phyloP scores from a whole-genome alignment of 2,329 filamentous ascomycete species.

The Byssothecium circinans region DNA sequence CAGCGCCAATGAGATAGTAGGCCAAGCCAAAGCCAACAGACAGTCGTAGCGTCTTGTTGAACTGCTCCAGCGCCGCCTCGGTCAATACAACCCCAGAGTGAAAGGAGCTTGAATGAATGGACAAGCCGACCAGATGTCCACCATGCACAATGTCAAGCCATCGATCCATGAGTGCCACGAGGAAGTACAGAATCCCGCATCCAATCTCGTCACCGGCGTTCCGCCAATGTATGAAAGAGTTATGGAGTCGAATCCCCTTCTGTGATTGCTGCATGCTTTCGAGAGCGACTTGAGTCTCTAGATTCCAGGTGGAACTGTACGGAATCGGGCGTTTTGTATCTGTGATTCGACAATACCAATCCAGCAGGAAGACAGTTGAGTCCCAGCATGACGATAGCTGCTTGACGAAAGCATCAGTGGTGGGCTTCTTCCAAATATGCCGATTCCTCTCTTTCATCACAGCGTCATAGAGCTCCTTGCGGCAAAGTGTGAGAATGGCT shows the following conservation, averaged over 20 bases:
- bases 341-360: constrained; percentile 56
- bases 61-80: neutral
- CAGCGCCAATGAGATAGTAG: constrained; percentile 60
- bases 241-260: constrained; percentile 59
- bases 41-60: constrained; percentile 46
- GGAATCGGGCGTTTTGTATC: constrained; percentile 54
- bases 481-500: constrained; percentile 52
- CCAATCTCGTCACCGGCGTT: constrained; percentile 58
- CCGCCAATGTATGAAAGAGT: constrained; percentile 61
- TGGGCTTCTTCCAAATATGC: constrained; percentile 47
- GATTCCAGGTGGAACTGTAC: constrained; percentile 60
- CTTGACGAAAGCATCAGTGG: constrained; percentile 51
- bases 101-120: constrained; percentile 11
- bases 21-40: constrained; percentile 59
- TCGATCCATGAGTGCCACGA: constrained; percentile 59
- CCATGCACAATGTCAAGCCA: constrained; percentile 56
- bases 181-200: constrained; percentile 57
- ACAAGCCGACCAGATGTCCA: constrained; percentile 46
- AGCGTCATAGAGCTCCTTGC: constrained; percentile 50
- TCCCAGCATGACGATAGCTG: constrained; percentile 56
- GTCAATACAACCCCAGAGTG: neutral
- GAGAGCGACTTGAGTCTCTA: constrained; percentile 58
- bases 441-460: constrained; percentile 50
- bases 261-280: constrained; percentile 57
- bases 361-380: constrained; percentile 56